These are phyloP conservation scores for Anastatica hierochuntica DNA, from an alignment of 345 rosid species.

Conservation along the genomic window DNA sequence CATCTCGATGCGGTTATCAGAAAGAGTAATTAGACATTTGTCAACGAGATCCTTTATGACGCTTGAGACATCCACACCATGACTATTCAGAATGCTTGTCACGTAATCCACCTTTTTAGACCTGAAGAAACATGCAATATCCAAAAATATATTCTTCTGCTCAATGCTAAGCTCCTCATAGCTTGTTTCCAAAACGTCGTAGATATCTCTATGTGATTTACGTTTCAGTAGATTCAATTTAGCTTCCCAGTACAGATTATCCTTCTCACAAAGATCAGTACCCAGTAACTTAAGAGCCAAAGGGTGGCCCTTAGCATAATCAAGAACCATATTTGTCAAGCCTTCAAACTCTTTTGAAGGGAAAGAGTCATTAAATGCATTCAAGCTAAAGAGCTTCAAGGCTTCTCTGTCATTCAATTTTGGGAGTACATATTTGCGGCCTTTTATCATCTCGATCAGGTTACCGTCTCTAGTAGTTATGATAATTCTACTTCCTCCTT, in stretches of 20 bases:
- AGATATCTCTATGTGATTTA: conserved; percentile 21
- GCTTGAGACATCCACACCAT: conserved; percentile 13
- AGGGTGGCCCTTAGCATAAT: conserved; percentile 33
- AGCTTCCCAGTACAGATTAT: conserved; percentile 19
- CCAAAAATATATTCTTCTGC: conserved; percentile 25
- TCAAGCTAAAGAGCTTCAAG: conserved; percentile 19
- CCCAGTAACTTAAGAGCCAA: conserved; percentile 37
- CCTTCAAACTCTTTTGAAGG: background rate
- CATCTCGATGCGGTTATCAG: conserved; percentile 18
- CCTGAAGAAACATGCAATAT: conserved; percentile 31
- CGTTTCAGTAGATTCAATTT: conserved; percentile 14
- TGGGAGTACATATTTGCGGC: conserved; percentile 19
- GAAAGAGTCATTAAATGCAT: conserved; percentile 12
- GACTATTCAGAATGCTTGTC: conserved; percentile 10
- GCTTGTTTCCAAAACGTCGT: conserved; percentile 23
- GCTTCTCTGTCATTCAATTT: background rate
- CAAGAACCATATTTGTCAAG: conserved; percentile 18
- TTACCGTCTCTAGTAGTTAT: conserved; percentile 21
- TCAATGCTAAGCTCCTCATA: conserved; percentile 29
- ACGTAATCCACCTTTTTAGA: conserved; percentile 8
- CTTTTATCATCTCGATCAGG: conserved; percentile 15
- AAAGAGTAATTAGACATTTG: conserved; percentile 26
- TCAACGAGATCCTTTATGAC: conserved; percentile 24
- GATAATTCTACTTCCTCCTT: conserved; percentile 24
- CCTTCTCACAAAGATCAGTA: conserved; percentile 14